Conservation (phyloP, 2,329 filamentous ascomycete species). For the Diaporthe caulivora region DNA sequence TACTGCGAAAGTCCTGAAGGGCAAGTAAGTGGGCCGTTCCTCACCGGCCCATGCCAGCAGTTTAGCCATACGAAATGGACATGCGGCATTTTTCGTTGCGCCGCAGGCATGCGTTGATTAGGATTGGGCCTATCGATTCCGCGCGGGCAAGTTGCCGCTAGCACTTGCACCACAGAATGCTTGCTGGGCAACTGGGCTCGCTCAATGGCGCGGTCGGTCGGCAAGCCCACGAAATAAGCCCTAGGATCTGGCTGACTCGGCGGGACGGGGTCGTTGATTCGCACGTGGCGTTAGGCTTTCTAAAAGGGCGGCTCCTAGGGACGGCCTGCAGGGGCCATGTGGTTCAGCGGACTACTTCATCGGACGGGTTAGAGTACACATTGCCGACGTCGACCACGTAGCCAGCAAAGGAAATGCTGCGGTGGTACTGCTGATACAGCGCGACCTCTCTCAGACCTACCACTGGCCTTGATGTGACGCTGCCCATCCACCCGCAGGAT, state of each 20-base stretch:
- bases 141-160: slow-evolving; percentile 15
- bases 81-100: slow-evolving; percentile 22
- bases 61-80: slow-evolving; percentile 32
- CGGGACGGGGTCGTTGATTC: slow-evolving; percentile 29
- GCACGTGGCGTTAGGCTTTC: slow-evolving; percentile 35
- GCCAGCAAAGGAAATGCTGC: neutral
- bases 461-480: slow-evolving; percentile 17
- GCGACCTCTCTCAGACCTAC: neutral
- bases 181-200: slow-evolving; percentile 13
- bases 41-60: slow-evolving; percentile 21
- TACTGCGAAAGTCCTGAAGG: neutral
- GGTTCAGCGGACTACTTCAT: slow-evolving; percentile 28
- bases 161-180: slow-evolving; percentile 10
- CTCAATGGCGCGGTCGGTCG: slow-evolving; percentile 27
- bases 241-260: slow-evolving; percentile 33
- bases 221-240: slow-evolving; percentile 30
- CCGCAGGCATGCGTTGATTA: slow-evolving; percentile 33
- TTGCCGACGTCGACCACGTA: neutral
- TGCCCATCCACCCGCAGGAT: slow-evolving; percentile 27
- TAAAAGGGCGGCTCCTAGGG: slow-evolving; percentile 20
- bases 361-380: slow-evolving; percentile 11
- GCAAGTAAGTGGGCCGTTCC: neutral
- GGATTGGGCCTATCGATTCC: slow-evolving; percentile 27
- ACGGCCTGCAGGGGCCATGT: slow-evolving; percentile 25
- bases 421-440: slow-evolving; percentile 21